phyloP scores from a whole-genome alignment of 2,329 filamentous ascomycete species.

The Fusarium algeriense region DNA sequence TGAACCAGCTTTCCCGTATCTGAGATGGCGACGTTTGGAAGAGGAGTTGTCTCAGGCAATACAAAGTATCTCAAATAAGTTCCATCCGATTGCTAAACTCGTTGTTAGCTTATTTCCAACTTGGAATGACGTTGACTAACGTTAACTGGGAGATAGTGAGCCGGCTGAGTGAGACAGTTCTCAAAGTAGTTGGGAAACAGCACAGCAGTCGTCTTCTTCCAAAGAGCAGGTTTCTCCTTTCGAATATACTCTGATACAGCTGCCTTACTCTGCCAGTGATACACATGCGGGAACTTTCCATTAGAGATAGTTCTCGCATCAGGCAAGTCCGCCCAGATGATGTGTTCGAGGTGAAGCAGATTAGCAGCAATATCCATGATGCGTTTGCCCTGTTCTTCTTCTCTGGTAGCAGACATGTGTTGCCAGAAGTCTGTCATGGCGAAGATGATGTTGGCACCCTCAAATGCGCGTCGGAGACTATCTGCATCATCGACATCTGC shows the following conservation, averaged over 20 bases:
- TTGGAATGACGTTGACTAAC: fast-evolving
- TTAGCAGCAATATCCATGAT: slow-evolving; percentile 8
- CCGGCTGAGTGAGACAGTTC: slow-evolving; percentile 1
- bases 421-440: slow-evolving; percentile 22
- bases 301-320: neutral
- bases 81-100: neutral
- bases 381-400: neutral
- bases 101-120: fast-evolving
- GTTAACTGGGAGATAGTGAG: neutral
- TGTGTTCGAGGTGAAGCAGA: neutral
- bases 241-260: neutral
- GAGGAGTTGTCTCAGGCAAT: neutral
- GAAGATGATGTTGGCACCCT: neutral
- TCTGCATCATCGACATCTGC: neutral
- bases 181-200: slow-evolving; percentile 18
- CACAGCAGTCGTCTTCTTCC: slow-evolving; percentile 3
- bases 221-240: neutral
- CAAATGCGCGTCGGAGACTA: neutral
- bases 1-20: slow-evolving; percentile 4
- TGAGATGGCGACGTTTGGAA: slow-evolving; percentile 2
- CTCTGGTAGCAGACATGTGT: slow-evolving; percentile 3
- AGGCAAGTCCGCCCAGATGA: slow-evolving; percentile 12
- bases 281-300: neutral
- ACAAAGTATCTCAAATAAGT: slow-evolving; percentile 12
- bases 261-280: slow-evolving; percentile 19